These are phyloP conservation scores for Naganishia vishniacii DNA, from an alignment of 768 basidiomycete species.

Conservation along the genomic window DNA sequence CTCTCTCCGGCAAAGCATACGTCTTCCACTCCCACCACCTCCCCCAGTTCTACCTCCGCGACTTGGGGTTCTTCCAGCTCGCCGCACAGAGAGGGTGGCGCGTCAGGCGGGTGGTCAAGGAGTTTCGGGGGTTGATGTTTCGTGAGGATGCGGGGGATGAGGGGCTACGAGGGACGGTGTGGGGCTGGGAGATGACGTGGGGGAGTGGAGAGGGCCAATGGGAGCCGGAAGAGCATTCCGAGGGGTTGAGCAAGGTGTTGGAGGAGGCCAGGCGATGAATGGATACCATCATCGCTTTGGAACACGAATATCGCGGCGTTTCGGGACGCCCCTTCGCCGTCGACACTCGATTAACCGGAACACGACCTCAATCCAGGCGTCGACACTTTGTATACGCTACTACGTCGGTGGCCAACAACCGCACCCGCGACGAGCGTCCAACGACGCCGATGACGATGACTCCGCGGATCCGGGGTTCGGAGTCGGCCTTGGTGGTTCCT, in stretches of 20 bases:
- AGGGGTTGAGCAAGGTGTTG: not conserved
- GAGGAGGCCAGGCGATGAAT: no score
- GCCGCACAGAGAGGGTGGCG: conserved; percentile 64
- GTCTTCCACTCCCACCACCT: conserved; percentile 88
- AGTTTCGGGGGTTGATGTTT: conserved; percentile 76
- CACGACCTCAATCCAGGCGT: no score
- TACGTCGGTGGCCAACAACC: no score
- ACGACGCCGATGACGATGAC: no score
- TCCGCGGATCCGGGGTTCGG: no score
- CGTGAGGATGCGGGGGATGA: conserved; percentile 77
- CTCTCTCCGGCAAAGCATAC: conserved; percentile 54
- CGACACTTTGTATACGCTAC: no score
- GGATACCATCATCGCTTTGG: no score
- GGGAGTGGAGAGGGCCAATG: conserved; percentile 24
- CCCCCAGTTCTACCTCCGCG: conserved; percentile 72
- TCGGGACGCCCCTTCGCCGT: no score
- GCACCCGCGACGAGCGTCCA: no score
- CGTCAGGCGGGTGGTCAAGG: conserved; percentile 64
- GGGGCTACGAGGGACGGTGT: conserved; percentile 70
- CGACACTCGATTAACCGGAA: no score
- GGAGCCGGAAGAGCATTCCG: conserved; percentile 18
- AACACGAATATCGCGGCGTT: no score
- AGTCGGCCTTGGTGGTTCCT: no score
- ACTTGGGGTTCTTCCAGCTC: conserved; percentile 72
- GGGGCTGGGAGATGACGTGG: conserved; percentile 65